Evolutionary conservation across 495 filamentous ascomycete species (phyloP).

Genomic region (Aspergillus bridgeri): DNA sequence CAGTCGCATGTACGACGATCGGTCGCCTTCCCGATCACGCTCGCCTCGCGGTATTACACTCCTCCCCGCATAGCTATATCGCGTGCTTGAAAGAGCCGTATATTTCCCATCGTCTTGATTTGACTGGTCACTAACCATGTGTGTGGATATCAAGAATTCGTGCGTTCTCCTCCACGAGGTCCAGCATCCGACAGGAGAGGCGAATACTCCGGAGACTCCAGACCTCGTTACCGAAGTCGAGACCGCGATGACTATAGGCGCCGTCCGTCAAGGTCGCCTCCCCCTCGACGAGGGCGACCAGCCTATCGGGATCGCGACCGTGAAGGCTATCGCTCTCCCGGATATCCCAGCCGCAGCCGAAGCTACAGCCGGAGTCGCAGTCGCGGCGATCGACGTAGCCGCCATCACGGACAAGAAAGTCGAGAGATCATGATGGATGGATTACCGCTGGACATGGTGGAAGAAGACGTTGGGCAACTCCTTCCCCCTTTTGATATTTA

Average conservation of each 20-base stretch:
- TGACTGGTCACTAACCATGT: slow-evolving; percentile 25
- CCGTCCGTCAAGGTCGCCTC: slow-evolving; percentile 37
- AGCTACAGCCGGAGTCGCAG: slow-evolving; percentile 45
- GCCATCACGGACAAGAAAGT: slow-evolving; percentile 49
- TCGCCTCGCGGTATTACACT: slow-evolving; percentile 44
- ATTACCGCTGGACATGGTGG: slow-evolving; percentile 53
- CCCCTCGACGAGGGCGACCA: slow-evolving; percentile 33
- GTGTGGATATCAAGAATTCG: slow-evolving; percentile 30
- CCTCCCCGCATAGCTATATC: slow-evolving; percentile 42
- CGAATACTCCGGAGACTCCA: slow-evolving; percentile 32
- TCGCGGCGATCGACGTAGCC: slow-evolving; percentile 39
- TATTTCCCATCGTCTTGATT: slow-evolving; percentile 1
- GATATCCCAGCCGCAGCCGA: slow-evolving; percentile 39
- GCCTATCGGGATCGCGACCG: slow-evolving; percentile 54
- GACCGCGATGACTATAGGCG: slow-evolving; percentile 43
- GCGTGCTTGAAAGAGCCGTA: slow-evolving; percentile 13
- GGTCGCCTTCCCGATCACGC: slow-evolving; percentile 36
- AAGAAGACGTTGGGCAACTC: slow-evolving; percentile 60
- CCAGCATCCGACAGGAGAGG: slow-evolving; percentile 37
- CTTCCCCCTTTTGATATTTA: slow-evolving; percentile 28
- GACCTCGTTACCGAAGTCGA: slow-evolving; percentile 32
- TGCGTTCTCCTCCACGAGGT: slow-evolving; percentile 38
- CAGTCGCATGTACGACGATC: slow-evolving; percentile 51
- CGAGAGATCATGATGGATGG: slow-evolving; percentile 62
- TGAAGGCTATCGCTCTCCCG: slow-evolving; percentile 52